A percentile compares a stretch with the other conserved stretches of the same genome.
Conservation (phyloP, 768 basidiomycete genomes). For the Pulveroboletus sp. region DNA sequence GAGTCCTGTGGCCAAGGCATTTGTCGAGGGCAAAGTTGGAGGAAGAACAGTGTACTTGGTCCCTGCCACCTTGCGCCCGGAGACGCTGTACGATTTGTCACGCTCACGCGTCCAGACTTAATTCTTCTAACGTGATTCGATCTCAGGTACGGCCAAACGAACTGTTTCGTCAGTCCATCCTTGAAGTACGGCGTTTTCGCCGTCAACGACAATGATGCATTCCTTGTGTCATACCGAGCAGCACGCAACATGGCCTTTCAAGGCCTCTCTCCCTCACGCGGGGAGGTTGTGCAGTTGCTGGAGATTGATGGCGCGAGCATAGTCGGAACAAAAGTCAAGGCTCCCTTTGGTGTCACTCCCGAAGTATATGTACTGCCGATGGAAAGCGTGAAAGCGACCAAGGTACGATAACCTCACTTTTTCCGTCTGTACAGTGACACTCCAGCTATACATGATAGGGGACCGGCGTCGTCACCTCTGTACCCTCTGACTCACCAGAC, state of each 20-base stretch:
- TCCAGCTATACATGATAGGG: constrained; percentile 46
- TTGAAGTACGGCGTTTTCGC: constrained; percentile 93
- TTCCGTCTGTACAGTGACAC: background rate
- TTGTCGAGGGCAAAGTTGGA: constrained; percentile 63
- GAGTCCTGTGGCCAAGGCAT: constrained; percentile 62
- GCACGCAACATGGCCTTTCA: constrained; percentile 99
- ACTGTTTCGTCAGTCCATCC: constrained; percentile 88
- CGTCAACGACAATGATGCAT: constrained; percentile 82
- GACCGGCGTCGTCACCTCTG: constrained; percentile 96
- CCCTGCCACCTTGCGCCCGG: constrained; percentile 93
- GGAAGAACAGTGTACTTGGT: constrained; percentile 85
- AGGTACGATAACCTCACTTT: constrained; percentile 40
- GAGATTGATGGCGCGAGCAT: constrained; percentile 77
- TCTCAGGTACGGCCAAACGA: constrained; percentile 92
- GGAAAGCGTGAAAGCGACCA: constrained; percentile 95
- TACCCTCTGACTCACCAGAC: constrained; percentile 97
- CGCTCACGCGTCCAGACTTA: background rate
- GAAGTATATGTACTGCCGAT: constrained; percentile 97
- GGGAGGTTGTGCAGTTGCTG: constrained; percentile 64
- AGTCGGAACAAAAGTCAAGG: constrained; percentile 85
- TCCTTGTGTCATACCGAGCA: constrained; percentile 81
- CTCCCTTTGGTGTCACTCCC: constrained; percentile 75
- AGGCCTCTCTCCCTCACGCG: constrained; percentile 69
- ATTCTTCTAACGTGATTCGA: background rate
- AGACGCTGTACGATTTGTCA: constrained; percentile 73